A percentile compares a stretch with the other conserved stretches of the same genome.
Evolutionary conservation across 208 protist genomes (phyloP).

Genomic region (Endotrypanum monterogeii): DNA sequence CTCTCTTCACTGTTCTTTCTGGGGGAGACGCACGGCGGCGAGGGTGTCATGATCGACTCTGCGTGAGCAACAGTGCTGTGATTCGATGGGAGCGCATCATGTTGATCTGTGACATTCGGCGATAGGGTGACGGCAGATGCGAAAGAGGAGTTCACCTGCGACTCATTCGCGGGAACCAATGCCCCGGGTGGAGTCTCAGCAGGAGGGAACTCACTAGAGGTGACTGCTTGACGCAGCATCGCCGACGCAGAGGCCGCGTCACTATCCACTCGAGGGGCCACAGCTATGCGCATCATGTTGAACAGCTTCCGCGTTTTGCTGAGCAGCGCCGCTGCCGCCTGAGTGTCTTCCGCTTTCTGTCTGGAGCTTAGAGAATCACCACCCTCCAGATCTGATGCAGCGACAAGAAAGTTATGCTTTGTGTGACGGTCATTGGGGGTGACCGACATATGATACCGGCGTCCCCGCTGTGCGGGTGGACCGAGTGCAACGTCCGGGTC

Average conservation of each 20-base stretch:
- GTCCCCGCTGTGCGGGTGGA: constrained; percentile 61
- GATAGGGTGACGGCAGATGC: constrained; percentile 1
- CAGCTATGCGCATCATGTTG: constrained; percentile 48
- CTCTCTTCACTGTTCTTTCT: constrained; percentile 12
- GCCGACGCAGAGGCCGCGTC: neutral
- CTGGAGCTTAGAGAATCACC: constrained; percentile 38
- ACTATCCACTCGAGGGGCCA: constrained; percentile 24
- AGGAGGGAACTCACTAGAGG: constrained; percentile 7
- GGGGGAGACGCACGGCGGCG: constrained; percentile 31
- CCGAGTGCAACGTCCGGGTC: constrained; percentile 84
- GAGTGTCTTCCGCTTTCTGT: constrained; percentile 27
- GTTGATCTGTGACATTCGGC: constrained; percentile 6
- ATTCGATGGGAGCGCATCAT: neutral
- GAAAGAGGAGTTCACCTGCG: constrained; percentile 13
- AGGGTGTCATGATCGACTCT: constrained; percentile 26
- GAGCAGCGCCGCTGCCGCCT: constrained; percentile 28
- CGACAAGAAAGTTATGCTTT: constrained; percentile 84
- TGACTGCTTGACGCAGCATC: constrained; percentile 5
- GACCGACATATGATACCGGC: constrained; percentile 66
- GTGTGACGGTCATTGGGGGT: constrained; percentile 77
- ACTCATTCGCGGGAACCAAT: constrained; percentile 21
- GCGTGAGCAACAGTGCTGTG: neutral
- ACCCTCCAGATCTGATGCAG: constrained; percentile 56
- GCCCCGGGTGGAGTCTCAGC: constrained; percentile 10
- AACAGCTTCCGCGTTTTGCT: constrained; percentile 63